Evolutionary conservation across 2,329 filamentous ascomycete species (phyloP), one percentile per base, ranked within the genome.

Genomic region (Pseudocercospora vitis): DNA sequence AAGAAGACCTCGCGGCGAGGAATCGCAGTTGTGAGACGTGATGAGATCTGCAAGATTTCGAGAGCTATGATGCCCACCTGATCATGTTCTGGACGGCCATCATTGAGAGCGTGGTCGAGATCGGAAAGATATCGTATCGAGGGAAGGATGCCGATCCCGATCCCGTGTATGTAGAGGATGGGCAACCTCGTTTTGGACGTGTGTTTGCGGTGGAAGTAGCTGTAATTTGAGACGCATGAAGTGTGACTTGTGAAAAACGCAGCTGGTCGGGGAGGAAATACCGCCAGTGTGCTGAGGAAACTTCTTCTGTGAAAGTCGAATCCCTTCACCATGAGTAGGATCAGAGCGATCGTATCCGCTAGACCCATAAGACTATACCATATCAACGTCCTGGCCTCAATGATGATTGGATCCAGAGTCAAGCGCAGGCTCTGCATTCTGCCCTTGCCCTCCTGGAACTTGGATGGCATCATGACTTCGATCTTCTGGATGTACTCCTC

Each of bases 141-240:
- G 0, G 84, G 79, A 65, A 81, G 80, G 2, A 89, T 76, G 0
- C 86, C 86, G 53, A 89, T 60, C 76, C 86, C 85, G 45, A 88
- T 87, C 12, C 86, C 86, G 61, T 89, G 86, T 44, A 88, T 76
- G 69, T 88, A 88, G 3, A 89, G 69, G 6, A 89, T 70, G 0
- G 86, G 86, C 0, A 80, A 70, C 35, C 75, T 74, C 1, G 74
- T 79, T 48, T 76, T 76, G 1, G 81, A 83, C 0, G 76, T 81
- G 64, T 88, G 85, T 4, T 82, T 81, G 1, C 80, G 78, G 62
- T 85, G 75, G 82, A 84, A 89, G 73, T 89, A 89, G 56, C 79
- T 78, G 4, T 87, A 59, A 7, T 73, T 69, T 3, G 71, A 63
- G 4, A 77, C 77, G 3, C 76, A 73, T 1, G 83, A 85, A 19